Conservation (phyloP, 495 filamentous ascomycete genomes). For the Cercophora sp. region DNA sequence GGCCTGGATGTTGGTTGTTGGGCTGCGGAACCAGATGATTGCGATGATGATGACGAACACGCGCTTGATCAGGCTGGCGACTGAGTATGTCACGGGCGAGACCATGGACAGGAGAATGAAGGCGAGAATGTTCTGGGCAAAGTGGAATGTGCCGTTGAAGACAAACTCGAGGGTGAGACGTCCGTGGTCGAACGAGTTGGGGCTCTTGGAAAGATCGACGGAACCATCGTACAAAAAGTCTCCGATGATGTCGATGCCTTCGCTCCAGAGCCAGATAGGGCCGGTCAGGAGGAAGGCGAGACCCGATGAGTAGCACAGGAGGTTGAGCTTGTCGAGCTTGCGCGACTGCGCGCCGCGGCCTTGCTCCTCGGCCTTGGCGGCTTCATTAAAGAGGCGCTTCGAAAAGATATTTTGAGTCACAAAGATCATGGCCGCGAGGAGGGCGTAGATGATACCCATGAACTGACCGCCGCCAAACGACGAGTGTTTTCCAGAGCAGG, state of each 20-base stretch:
- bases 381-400: conserved; percentile 98
- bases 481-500: conserved; percentile 73
- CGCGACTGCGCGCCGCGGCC: conserved; percentile 50
- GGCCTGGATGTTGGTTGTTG: conserved; percentile 76
- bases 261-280: conserved; percentile 92
- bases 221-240: conserved; percentile 69
- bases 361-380: conserved; percentile 72
- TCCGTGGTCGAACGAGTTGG: conserved; percentile 73
- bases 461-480: conserved; percentile 85
- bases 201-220: conserved; percentile 55
- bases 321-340: conserved; percentile 94
- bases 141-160: conserved; percentile 97
- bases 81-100: conserved; percentile 94
- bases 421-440: conserved; percentile 85
- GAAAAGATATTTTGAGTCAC: conserved; percentile 99
- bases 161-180: conserved; percentile 77
- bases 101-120: conserved; percentile 89
- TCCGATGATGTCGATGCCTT: conserved; percentile 70
- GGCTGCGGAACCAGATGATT: conserved; percentile 92
- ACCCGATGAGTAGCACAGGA: conserved; percentile 92
- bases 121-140: conserved; percentile 91
- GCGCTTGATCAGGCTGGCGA: conserved; percentile 90
- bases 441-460: conserved; percentile 80
- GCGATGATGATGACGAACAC: conserved; percentile 96
- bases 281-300: conserved; percentile 84